Conservation (phyloP, 2,329 filamentous ascomycete species). For the Phoma sp. region DNA sequence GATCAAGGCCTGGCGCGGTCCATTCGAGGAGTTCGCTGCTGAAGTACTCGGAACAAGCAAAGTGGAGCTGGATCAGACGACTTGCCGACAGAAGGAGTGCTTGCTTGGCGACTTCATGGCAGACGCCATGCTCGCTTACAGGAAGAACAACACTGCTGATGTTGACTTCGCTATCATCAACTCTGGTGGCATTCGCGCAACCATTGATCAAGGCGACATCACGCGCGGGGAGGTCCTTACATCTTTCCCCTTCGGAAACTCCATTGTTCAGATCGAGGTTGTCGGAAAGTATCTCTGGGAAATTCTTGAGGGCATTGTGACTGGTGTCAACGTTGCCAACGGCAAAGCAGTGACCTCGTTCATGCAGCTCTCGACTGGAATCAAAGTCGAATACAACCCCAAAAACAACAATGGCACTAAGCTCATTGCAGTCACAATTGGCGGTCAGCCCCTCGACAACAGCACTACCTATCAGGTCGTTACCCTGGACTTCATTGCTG, state of each 20-base stretch:
- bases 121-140: conserved; percentile 66
- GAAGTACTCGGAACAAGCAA: conserved; percentile 63
- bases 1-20: conserved; percentile 63
- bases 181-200: conserved; percentile 67
- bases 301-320: conserved; percentile 65
- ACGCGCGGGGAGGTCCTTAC: conserved; percentile 69
- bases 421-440: conserved; percentile 61
- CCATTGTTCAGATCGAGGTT: conserved; percentile 64
- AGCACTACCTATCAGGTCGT: conserved; percentile 61
- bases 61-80: conserved; percentile 64
- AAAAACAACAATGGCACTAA: conserved; percentile 55
- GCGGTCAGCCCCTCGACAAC: conserved; percentile 56
- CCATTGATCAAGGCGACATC: conserved; percentile 65
- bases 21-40: conserved; percentile 65
- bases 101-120: conserved; percentile 52
- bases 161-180: conserved; percentile 68
- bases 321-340: conserved; percentile 62
- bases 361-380: conserved; percentile 65
- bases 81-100: conserved; percentile 65
- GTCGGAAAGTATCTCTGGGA: conserved; percentile 62
- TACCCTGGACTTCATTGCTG: conserved; percentile 68
- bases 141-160: conserved; percentile 54
- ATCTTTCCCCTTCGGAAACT: conserved; percentile 70
- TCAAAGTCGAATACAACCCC: conserved; percentile 65
- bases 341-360: conserved; percentile 61